phyloP scores from a whole-genome alignment of 495 filamentous ascomycete species.

The Ascobolus immersus region DNA sequence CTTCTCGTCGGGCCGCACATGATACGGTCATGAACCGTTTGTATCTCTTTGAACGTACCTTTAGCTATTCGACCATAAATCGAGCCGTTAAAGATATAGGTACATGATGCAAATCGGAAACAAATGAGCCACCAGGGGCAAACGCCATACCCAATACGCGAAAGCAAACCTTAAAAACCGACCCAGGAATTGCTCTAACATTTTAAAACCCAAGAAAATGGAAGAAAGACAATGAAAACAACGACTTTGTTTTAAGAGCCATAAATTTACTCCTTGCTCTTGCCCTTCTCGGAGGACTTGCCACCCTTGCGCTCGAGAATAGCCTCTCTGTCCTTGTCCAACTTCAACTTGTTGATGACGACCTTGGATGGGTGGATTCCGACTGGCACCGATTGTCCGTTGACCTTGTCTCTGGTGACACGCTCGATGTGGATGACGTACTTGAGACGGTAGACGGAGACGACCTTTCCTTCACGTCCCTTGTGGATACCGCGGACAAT shows the following conservation, averaged over 20 bases:
- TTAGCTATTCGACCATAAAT: no score
- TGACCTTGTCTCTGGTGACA: constrained; percentile 77
- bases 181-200: constrained; percentile 15
- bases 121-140: no score
- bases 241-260: constrained; percentile 7
- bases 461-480: constrained; percentile 88
- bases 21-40: no score
- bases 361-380: constrained; percentile 80
- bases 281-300: constrained; percentile 24
- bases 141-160: no score
- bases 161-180: no score
- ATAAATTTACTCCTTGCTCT: constrained; percentile 16
- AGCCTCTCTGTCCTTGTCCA: constrained; percentile 91
- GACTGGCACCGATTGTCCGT: constrained; percentile 70
- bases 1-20: no score
- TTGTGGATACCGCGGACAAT: constrained; percentile 76
- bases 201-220: constrained; percentile 8
- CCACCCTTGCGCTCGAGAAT: constrained; percentile 55
- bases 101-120: no score
- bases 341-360: constrained; percentile 88
- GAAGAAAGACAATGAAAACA: constrained; percentile 6
- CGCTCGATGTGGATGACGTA: constrained; percentile 84
- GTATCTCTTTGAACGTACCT: no score
- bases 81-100: no score
- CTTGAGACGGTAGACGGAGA: constrained; percentile 91